Base-by-base conservation (phyloP, 129 eudicot genomes). In the Glebionis coronaria region DNA sequence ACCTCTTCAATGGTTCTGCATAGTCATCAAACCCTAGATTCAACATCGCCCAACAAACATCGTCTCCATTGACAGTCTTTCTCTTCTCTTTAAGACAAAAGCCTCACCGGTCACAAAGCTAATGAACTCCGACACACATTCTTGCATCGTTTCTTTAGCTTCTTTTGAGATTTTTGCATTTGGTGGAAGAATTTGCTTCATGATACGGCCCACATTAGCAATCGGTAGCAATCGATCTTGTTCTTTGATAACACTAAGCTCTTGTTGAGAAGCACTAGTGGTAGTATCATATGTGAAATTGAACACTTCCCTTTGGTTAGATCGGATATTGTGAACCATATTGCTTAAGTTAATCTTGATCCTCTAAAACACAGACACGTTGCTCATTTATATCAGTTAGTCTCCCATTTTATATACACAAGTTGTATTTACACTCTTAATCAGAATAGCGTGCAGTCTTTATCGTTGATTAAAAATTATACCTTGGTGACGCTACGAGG, bases 121-220 rank as follows among this genome's bases (percentile, higher is more conserved):
- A 4, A 91, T 91, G 70, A 87, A 91, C 90, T 91, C 97, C 2
- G 97, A 82, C 5, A 79, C 97, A 61, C 97, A 87, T 73, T 91
- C 97, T 62, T 91, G 97, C 95, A 91, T 91, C 75, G 95, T 91
- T 70, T 91, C 97, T 69, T 87, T 91, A 3, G 90, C 85, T 80
- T 85, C 97, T 71, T 91, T 91, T 0, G 97, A 91, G 77, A 91
- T 76, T 58, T 91, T 91, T 9, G 97, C 97, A 21, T 86, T 80
- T 4, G 84, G 77, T 3, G 97, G 95, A 0, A 91, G 81, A 61
- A 81, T 80, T 40, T 87, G 85, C 82, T 91, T 91, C 97, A 91
- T 91, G 77, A 91, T 91, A 13, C 95, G 72, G 19, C 97, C 97
- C 4, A 91, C 97, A 68, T 87, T 91, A 10, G 97, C 97, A 1